Percentiles rank a stretch among this genome's conserved stretches.
Evolutionary conservation across 1,284 basidiomycete species (phyloP).

Genomic region (Cutaneotrichosporon curvatum): DNA sequence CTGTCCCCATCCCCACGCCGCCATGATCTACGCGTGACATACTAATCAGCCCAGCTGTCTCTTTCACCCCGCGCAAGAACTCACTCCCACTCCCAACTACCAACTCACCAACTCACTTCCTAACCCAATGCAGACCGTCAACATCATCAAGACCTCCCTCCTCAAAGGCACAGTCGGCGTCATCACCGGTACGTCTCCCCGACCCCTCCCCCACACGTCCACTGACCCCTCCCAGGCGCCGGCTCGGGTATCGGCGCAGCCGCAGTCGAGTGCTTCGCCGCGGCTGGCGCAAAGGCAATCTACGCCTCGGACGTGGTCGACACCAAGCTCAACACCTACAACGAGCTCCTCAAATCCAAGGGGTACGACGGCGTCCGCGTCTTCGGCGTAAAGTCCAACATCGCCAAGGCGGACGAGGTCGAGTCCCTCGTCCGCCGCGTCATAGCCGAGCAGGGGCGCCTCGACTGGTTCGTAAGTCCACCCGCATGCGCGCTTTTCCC

Average conservation of each 20-base stretch:
- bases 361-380: slow-evolving; percentile 6
- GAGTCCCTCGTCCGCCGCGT: slow-evolving; percentile 10
- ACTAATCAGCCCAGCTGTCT: no score
- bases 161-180: slow-evolving; percentile 9
- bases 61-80: no score
- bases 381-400: slow-evolving; percentile 7
- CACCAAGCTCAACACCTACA: not conserved
- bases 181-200: slow-evolving; percentile 7
- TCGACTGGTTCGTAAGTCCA: slow-evolving; percentile 17
- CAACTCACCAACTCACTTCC: not conserved
- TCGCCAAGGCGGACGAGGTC: slow-evolving; percentile 14
- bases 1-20: no score
- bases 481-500: no score
- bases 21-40: no score
- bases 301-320: slow-evolving; percentile 11
- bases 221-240: slow-evolving; percentile 8
- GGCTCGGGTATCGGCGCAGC: slow-evolving; percentile 12
- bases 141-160: slow-evolving; percentile 2
- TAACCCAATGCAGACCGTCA: not conserved
- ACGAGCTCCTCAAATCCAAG: not conserved
- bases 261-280: slow-evolving; percentile 9
- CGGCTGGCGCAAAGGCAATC: slow-evolving; percentile 7
- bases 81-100: not conserved
- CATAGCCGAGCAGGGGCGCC: slow-evolving; percentile 11
- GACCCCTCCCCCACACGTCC: no score